Percentiles rank a stretch among this genome's conserved stretches.
phyloP scores from a whole-genome alignment of 225 moss, liverwort and hornwort genomes.

The Bryum argenteum region DNA sequence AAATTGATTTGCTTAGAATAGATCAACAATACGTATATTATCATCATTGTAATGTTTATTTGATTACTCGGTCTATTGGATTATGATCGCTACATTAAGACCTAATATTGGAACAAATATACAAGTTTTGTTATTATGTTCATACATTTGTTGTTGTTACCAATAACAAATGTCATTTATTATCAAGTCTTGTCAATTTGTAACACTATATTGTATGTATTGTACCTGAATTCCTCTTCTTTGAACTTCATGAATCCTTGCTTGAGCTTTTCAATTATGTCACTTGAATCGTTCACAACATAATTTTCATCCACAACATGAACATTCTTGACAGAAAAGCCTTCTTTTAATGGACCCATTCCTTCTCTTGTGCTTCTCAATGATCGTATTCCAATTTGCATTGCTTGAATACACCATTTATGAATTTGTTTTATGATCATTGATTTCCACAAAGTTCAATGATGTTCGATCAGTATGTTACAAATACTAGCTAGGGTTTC shows the following conservation, averaged over 20 bases:
- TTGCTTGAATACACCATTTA: conserved; percentile 13
- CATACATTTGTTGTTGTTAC: too few species aligned
- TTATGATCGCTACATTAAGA: too few species aligned
- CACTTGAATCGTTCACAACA: not conserved
- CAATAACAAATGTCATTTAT: too few species aligned
- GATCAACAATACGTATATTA: too few species aligned
- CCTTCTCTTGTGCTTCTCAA: conserved; percentile 3
- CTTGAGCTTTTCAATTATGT: conserved; percentile 34
- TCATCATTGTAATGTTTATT: too few species aligned
- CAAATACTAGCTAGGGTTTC: too few species aligned
- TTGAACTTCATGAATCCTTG: conserved; percentile 17
- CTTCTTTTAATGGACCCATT: not conserved
- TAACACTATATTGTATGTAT: not conserved
- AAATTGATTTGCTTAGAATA: too few species aligned
- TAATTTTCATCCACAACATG: conserved; percentile 16
- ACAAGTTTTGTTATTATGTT: too few species aligned
- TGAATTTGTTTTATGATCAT: conserved; percentile 8
- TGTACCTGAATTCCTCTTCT: conserved; percentile 25
- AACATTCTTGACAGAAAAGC: conserved; percentile 24
- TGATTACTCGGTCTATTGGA: too few species aligned
- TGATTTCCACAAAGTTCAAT: not conserved
- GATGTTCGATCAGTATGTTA: too few species aligned
- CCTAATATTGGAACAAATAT: too few species aligned
- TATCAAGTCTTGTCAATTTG: too few species aligned
- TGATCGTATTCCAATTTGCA: not conserved